Evolutionary conservation across 208 protist species (phyloP), one percentile per base, ranked within the genome.

Genomic region (Trypanosoma cruzi): DNA sequence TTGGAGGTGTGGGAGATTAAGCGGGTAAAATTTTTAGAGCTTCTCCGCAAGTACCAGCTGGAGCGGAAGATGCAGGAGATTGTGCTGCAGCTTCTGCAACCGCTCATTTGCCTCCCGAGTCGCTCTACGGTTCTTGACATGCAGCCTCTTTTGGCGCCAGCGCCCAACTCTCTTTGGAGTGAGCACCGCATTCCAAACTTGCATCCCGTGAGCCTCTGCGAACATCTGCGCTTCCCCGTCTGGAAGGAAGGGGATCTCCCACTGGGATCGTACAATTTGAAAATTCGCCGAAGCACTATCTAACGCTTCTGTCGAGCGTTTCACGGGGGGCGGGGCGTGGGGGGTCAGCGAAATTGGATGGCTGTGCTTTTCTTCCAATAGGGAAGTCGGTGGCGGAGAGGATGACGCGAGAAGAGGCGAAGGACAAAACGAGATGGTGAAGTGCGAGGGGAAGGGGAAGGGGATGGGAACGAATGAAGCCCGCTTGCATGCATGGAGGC

Each of bases 1-100:
- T 71, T 84, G 26, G 89, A 95, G 73, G 86, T 95, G 78, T 92
- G 85, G 79, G 84, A 90, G 64, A 44, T 95, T 29, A 84, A 73
- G 29, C 85, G 89, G 13, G 66, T 49, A 34, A 37, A n/a, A 22
- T 84, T 92, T 36, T 80, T 92, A 48, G 64, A 80, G 32, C 74
- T 95, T 22, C 75, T 95, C 32, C 79, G 81, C 52, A 78, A 77
- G 52, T 70, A 86, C 63, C 70, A 73, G 13, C 57, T 92, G 26
- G 82, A 90, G 49, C 63, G 68, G 16, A 71, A 72, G 40, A 82
- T 92, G 75, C 76, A 84, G 49, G 73, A 59, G 18, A 78, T 84
- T 14, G 71, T 78, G 16, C 77, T 89, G 60, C 89, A 95, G 78
- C 59, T 95, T 24, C 64, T 95, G 54, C 89, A 95, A 63, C 89